Percentiles rank a stretch among this genome's conserved stretches.
phyloP scores from a whole-genome alignment of 78 protist genomes.

The Dictyostelium discoideum region dicty_2.7 NC_007088.5:1369001-1369500 shows the following conservation, averaged over 20 bases:
- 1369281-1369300: slow-evolving; percentile 55
- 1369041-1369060: slow-evolving; percentile 71
- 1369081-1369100: slow-evolving; percentile 64
- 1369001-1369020: slow-evolving; percentile 53
- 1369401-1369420: slow-evolving; percentile 41
- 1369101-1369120: slow-evolving; percentile 47
- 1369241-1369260: slow-evolving; percentile 80
- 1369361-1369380: slow-evolving; percentile 82
- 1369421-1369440: slow-evolving; percentile 54
- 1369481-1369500: slow-evolving; percentile 37
- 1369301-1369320: slow-evolving; percentile 42
- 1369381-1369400: slow-evolving; percentile 78
- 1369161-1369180: slow-evolving; percentile 70
- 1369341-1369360: slow-evolving; percentile 57
- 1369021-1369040: slow-evolving; percentile 57
- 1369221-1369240: slow-evolving; percentile 67
- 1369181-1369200: slow-evolving; percentile 66
- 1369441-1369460: slow-evolving; percentile 67
- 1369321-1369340: slow-evolving; percentile 8
- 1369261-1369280: slow-evolving; percentile 48
- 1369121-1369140: slow-evolving; percentile 59
- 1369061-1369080: slow-evolving; percentile 72
- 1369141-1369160: slow-evolving; percentile 60
- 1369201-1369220: slow-evolving; percentile 58
- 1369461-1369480: slow-evolving; percentile 57